These are phyloP conservation scores for Lanzia echinophila DNA, from an alignment of 2,329 filamentous ascomycete genomes.

Conservation along the genomic window DNA sequence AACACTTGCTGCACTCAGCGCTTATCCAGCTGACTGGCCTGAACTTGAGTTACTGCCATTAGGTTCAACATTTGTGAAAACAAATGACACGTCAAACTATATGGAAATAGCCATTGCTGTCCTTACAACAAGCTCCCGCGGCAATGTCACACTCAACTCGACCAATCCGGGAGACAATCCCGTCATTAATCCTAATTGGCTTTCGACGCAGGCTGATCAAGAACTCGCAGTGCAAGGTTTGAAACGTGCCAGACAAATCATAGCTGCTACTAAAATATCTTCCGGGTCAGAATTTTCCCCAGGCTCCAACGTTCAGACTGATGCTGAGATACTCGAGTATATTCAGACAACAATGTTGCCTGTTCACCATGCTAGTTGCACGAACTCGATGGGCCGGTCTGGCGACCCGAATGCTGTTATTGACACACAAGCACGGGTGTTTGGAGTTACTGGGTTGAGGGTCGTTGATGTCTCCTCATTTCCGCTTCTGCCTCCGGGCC, in stretches of 20 bases:
- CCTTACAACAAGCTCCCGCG: constrained; percentile 27
- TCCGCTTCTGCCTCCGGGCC: background rate
- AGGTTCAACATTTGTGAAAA: constrained; percentile 4
- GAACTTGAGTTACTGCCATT: background rate
- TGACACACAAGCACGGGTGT: background rate
- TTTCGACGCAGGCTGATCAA: constrained; percentile 36
- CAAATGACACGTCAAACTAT: background rate
- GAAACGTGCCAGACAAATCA: constrained; percentile 34
- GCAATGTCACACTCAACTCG: constrained; percentile 35
- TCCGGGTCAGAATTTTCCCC: background rate
- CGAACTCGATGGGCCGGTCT: constrained; percentile 28
- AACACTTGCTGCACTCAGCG: constrained; percentile 31
- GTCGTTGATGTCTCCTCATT: background rate
- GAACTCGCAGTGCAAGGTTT: constrained; percentile 38
- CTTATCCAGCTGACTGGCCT: constrained; percentile 28
- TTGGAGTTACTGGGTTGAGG: background rate
- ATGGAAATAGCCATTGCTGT: constrained; percentile 21
- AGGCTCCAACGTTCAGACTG: background rate
- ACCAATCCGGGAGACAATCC: constrained; percentile 32
- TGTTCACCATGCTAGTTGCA: constrained; percentile 48
- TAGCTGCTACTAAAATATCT: background rate
- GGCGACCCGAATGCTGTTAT: background rate
- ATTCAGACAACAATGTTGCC: constrained; percentile 23
- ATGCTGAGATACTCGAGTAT: constrained; percentile 14
- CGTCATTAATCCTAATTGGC: constrained; percentile 38